Percentiles rank a stretch among this genome's conserved stretches.
Evolutionary conservation across 2,329 filamentous ascomycete species (phyloP).

Genomic region (Davidsoniella australis): DNA sequence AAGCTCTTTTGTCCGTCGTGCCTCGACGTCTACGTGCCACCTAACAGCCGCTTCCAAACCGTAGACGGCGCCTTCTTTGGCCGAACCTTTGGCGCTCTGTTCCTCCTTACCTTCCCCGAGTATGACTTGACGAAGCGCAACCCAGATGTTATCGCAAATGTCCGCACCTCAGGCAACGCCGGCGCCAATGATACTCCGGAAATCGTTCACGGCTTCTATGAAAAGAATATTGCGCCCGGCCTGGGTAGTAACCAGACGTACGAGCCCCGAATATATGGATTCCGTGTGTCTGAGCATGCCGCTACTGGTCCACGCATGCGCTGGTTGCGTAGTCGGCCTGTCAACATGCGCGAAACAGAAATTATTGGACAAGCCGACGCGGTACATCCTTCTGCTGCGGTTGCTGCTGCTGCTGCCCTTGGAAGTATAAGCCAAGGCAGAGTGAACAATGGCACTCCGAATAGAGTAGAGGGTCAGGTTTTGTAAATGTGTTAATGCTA

Average conservation of each 20-base stretch:
- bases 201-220: slow-evolving; percentile 70
- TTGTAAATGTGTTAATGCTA: background rate
- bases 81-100: slow-evolving; percentile 88
- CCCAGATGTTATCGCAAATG: slow-evolving; percentile 33
- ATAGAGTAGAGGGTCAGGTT: slow-evolving; percentile 6
- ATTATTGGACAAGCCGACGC: slow-evolving; percentile 43
- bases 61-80: slow-evolving; percentile 98
- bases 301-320: slow-evolving; percentile 89
- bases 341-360: slow-evolving; percentile 66
- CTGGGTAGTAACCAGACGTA: slow-evolving; percentile 73
- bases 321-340: slow-evolving; percentile 77
- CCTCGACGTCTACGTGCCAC: slow-evolving; percentile 90
- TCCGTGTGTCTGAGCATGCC: slow-evolving; percentile 80
- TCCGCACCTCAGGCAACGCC: slow-evolving; percentile 20
- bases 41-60: slow-evolving; percentile 91
- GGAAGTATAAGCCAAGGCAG: background rate
- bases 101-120: slow-evolving; percentile 97
- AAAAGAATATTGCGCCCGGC: slow-evolving; percentile 74
- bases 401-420: background rate
- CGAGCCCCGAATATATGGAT: slow-evolving; percentile 91
- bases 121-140: slow-evolving; percentile 69
- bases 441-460: slow-evolving; percentile 9
- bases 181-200: slow-evolving; percentile 20
- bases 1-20: slow-evolving; percentile 97
- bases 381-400: slow-evolving; percentile 16